Evolutionary conservation across 805 yeast species (phyloP).

Genomic region (Yarrowia osloensis): DNA sequence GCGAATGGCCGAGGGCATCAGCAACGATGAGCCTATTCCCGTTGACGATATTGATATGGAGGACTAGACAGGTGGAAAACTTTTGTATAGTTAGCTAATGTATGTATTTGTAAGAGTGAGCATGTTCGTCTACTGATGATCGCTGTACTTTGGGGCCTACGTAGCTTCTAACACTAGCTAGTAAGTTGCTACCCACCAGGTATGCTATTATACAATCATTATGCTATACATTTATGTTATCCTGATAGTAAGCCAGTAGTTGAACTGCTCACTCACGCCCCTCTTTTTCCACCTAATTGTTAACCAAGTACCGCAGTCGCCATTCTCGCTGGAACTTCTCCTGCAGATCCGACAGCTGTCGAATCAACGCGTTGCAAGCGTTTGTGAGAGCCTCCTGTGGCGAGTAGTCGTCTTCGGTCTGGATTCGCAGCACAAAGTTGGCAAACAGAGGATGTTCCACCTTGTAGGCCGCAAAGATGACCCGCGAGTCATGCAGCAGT

Average conservation of each 20-base stretch:
- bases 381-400: constrained; percentile 88
- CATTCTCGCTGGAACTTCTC: constrained; percentile 88
- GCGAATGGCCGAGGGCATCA: constrained; percentile 58
- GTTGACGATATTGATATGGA: constrained; percentile 44
- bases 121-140: neutral
- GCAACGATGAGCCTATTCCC: constrained; percentile 38
- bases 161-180: too few species aligned
- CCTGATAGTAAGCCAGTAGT: neutral
- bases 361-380: constrained; percentile 83
- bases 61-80: constrained; percentile 6
- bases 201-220: constrained; percentile 6
- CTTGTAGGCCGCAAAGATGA: constrained; percentile 95
- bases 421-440: constrained; percentile 88
- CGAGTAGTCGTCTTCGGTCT: constrained; percentile 91
- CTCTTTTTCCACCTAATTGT: constrained; percentile 21
- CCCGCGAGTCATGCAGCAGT: constrained; percentile 79
- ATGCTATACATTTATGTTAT: constrained; percentile 13
- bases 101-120: neutral
- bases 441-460: constrained; percentile 98
- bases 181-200: too few species aligned
- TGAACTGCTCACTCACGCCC: neutral
- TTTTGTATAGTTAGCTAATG: constrained; percentile 14
- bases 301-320: constrained; percentile 48
- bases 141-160: too few species aligned
- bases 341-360: constrained; percentile 71